Conservation (phyloP, 176 grass and related monocot species). For the Melocanna baccifera region DNA sequence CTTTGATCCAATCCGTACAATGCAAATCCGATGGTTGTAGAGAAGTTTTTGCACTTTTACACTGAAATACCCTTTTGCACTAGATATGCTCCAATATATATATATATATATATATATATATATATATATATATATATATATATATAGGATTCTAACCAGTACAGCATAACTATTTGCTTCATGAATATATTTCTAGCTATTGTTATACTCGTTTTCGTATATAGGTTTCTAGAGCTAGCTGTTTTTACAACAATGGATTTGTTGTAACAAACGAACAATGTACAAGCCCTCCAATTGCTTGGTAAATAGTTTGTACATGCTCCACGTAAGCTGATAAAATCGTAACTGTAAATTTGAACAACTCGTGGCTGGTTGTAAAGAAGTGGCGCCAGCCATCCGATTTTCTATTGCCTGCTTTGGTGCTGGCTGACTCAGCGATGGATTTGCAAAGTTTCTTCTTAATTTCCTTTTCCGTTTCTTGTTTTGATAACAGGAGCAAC, state of each 20-base stretch:
- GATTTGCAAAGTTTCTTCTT: background rate
- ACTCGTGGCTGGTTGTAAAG: slow-evolving; percentile 1
- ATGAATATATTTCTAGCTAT: background rate
- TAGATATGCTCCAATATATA: too few species aligned
- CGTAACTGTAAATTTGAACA: background rate
- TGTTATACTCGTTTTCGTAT: background rate
- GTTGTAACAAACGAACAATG: background rate
- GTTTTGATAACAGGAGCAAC: background rate
- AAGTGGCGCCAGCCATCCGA: background rate
- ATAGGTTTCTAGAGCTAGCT: background rate
- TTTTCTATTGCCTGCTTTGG: background rate
- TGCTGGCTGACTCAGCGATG: background rate
- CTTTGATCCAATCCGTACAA: too few species aligned
- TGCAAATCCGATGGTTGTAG: too few species aligned
- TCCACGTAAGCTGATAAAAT: slow-evolving; percentile 30
- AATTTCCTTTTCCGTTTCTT: background rate
- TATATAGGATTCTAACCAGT: slow-evolving; percentile 28
- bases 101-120: background rate
- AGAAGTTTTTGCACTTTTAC: too few species aligned
- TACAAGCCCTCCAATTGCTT: slow-evolving; percentile 3
- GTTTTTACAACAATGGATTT: background rate
- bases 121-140: background rate
- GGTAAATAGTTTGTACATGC: slow-evolving; percentile 33
- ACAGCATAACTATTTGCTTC: slow-evolving; percentile 1
- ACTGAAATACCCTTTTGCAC: too few species aligned